Conservation (phyloP, 2,329 filamentous ascomycete genomes). For the Leptodontidium sp. region DNA sequence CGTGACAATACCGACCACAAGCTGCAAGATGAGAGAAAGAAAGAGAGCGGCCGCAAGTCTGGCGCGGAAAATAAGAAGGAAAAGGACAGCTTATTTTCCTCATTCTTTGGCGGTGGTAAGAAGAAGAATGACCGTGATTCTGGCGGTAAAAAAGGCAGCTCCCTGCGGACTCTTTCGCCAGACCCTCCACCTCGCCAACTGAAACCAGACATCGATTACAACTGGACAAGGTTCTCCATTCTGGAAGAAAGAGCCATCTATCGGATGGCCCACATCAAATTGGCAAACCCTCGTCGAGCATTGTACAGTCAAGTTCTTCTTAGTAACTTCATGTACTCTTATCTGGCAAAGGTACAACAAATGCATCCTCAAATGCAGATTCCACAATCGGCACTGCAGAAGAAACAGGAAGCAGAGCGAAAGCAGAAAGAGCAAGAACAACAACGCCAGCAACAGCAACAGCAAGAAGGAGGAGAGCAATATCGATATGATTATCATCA, state of each 20-base stretch:
- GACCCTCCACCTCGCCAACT: slow-evolving; percentile 78
- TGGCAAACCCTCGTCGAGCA: slow-evolving; percentile 93
- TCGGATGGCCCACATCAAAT: slow-evolving; percentile 97
- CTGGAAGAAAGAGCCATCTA: slow-evolving; percentile 97
- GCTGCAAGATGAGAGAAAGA: slow-evolving; percentile 82
- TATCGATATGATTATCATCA: slow-evolving; percentile 50
- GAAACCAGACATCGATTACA: slow-evolving; percentile 90
- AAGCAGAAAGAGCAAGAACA: slow-evolving; percentile 53
- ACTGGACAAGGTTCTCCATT: slow-evolving; percentile 95
- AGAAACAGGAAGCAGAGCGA: slow-evolving; percentile 67
- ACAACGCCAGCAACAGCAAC: slow-evolving; percentile 45
- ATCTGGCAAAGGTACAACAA: slow-evolving; percentile 96
- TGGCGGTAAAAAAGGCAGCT: slow-evolving; percentile 75
- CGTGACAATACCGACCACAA: slow-evolving; percentile 76
- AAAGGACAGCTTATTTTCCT: slow-evolving; percentile 92
- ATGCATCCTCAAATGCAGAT: slow-evolving; percentile 98
- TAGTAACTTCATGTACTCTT: slow-evolving; percentile 99
- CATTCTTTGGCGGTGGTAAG: slow-evolving; percentile 89
- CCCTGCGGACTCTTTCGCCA: slow-evolving; percentile 78
- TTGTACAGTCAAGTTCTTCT: slow-evolving; percentile 94
- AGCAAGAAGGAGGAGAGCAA: slow-evolving; percentile 44
- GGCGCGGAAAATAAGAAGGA: slow-evolving; percentile 82
- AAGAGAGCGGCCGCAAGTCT: slow-evolving; percentile 77
- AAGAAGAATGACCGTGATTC: slow-evolving; percentile 84
- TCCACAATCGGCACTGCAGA: slow-evolving; percentile 79